Evolutionary conservation across 2,329 filamentous ascomycete genomes (phyloP), one percentile per base, ranked within the genome.

Genomic region (Seiridium unicorne): DNA sequence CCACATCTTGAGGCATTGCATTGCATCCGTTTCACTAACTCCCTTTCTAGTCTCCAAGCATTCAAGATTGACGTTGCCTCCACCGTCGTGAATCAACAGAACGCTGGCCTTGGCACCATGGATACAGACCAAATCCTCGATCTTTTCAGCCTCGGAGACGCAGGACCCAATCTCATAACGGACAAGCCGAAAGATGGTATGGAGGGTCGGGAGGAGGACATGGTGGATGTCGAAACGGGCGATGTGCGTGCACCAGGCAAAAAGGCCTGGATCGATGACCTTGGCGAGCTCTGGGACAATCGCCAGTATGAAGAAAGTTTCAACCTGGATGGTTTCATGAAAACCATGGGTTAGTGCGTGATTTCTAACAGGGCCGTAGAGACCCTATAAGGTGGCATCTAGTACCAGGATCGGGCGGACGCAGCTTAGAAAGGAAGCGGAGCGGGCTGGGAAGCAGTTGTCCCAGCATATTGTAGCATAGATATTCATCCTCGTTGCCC

Each of bases 41-140:
- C 54, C 46, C n/a, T 44, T 56, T 53, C 48, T 44, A 72, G 91
- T 72, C 88, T 99, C 60, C 95, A 99, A 86, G 90, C 95, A 56
- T 99, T 99, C 88, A 99, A 99, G 82, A 97, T 99, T 70, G 95
- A 99, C 74, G 93, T 99, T 26, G 96, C 95, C 47, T 96, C 91
- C 56, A 99, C 96, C 0, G 95, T 99, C 5, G 96, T 99, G 65
- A 99, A 99, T 74, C 95, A 99, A 77, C 95, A 99, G 78, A 99
- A 99, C 68, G 94, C 95, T 1, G 95, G 95, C 1, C 79, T 99
- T 1, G 89, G 85, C 57, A 76, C 93, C 11, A 99, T 99, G 95
- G 94, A 98, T 75, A 99, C 96, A 44, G 95, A 98, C 71, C 93
- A 99, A 76, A 96, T 99, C 62, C 85, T 99, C 3, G 95, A 99